These are phyloP conservation scores for Rutstroemia sp. DNA, from an alignment of 2,329 filamentous ascomycete species.

Conservation along the genomic window DNA sequence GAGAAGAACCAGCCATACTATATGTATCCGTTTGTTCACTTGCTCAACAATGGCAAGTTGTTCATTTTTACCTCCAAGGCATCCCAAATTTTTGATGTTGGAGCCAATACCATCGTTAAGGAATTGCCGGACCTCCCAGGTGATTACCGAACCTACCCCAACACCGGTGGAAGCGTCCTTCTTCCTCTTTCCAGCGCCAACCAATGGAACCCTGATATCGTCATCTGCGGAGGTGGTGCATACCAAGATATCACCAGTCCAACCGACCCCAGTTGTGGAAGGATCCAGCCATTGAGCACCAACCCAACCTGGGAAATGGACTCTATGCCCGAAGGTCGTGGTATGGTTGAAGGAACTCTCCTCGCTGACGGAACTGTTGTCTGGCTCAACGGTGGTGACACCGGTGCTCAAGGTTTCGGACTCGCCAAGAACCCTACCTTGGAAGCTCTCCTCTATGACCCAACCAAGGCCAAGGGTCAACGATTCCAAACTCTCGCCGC, in stretches of 20 bases:
- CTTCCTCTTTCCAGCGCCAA: conserved; percentile 45
- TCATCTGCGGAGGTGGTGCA: conserved; percentile 52
- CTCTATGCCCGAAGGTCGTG: conserved; percentile 48
- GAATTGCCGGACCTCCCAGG: conserved; percentile 45
- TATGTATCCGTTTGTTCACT: conserved; percentile 56
- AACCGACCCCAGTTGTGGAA: conserved; percentile 51
- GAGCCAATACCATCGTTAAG: conserved; percentile 36
- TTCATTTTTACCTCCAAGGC: conserved; percentile 51
- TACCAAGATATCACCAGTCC: conserved; percentile 52
- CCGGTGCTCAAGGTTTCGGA: conserved; percentile 53
- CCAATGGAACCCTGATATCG: conserved; percentile 44
- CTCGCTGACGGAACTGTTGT: conserved; percentile 53
- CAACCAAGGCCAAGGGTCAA: conserved; percentile 40
- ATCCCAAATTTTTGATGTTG: conserved; percentile 47
- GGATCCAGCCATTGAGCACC: conserved; percentile 42
- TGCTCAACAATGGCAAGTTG: conserved; percentile 47
- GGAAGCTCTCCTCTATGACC: conserved; percentile 51
- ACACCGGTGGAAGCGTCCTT: conserved; percentile 51
- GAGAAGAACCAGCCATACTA: conserved; percentile 53
- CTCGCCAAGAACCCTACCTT: conserved; percentile 45
- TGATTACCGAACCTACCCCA: conserved; percentile 51
- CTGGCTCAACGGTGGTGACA: conserved; percentile 51
- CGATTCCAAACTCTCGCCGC: conserved; percentile 39
- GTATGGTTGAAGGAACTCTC: conserved; percentile 53
- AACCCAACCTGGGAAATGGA: conserved; percentile 49